Percentiles rank a stretch among this genome's conserved stretches.
phyloP scores from a whole-genome alignment of 352 stramenopile genomes.

The Elongisporangium senticosum region DNA sequence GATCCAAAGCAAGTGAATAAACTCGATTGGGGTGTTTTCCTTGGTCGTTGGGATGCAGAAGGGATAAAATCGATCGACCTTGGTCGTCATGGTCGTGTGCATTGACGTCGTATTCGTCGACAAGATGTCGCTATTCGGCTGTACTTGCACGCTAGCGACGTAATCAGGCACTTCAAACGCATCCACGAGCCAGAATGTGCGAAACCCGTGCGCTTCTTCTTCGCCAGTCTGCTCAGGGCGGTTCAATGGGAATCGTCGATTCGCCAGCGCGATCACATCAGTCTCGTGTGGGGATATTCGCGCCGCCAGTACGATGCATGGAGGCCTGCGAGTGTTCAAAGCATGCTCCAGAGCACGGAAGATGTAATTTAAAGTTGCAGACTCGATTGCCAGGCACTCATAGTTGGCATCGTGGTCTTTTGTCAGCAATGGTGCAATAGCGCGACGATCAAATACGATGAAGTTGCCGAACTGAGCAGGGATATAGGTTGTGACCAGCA shows the following conservation, averaged over 20 bases:
- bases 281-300: conserved; percentile 15
- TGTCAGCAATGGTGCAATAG: conserved; percentile 38
- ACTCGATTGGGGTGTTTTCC: conserved; percentile 90
- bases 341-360: conserved; percentile 79
- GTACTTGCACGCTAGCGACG: conserved; percentile 59
- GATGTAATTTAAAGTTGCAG: conserved; percentile 44
- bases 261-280: conserved; percentile 9
- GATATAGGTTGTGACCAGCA: conserved; percentile 90
- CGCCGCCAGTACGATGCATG: conserved; percentile 76
- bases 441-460: conserved; percentile 74
- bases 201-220: conserved; percentile 80
- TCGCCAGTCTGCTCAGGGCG: conserved; percentile 91
- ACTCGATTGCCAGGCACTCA: conserved; percentile 38
- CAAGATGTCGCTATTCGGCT: conserved; percentile 72
- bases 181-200: conserved; percentile 78
- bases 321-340: conserved; percentile 80
- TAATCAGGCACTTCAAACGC: conserved; percentile 32
- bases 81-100: conserved; percentile 84
- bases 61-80: conserved; percentile 85
- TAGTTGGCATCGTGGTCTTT: conserved; percentile 43
- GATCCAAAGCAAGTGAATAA: conserved; percentile 89
- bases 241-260: conserved; percentile 59
- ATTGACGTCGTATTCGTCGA: conserved; percentile 79
- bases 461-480: conserved; percentile 92
- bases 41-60: conserved; percentile 91